Evolutionary conservation across 176 grass and related monocot genomes (phyloP), one percentile per base, ranked within the genome.

Genomic region (Oryza punctata): DNA sequence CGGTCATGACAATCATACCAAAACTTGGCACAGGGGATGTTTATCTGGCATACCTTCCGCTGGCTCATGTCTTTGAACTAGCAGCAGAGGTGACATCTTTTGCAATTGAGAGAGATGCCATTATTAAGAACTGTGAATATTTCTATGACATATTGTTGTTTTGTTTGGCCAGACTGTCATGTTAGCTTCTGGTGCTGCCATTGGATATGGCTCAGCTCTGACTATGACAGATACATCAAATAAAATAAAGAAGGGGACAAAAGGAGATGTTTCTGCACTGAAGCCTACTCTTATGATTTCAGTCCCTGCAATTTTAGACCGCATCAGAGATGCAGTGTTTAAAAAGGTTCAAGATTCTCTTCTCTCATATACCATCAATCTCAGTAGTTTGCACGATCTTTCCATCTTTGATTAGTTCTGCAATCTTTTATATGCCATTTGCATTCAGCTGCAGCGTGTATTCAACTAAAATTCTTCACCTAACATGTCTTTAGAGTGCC

Each of bases 51-150:
- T 97, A 97, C 86, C 84, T 94, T 76, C 94, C 94, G 19, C 78
- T 97, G 78, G 94, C 94, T 84, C 94, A 97, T 89, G 92, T 97
- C 78, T 88, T 97, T 92, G 94, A 94, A 85, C 77, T 97, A 54
- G 90, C 80, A 44, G 92, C 89, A 33, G 94, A 97, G 91, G 91
- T 97, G 61, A 82, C 66, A 60, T 46, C 21, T 65, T 80, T 73
- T 70, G 32, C 23, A 61, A 67, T 84, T 72, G 54, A 77, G 37
- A 57, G 19, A 14, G 27, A 41, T 81, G 14, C 35, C 13, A 65
- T 63, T 71, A 69, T 16, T 70, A 29, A 69, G 76, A 84, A 21
- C 12, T 80, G 21, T 52, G 33, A 11, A 45, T 73, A 30, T 60
- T 68, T 57, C 18, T 8, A 69, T 64, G 18, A 69, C 46, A 25